Conservation (phyloP, 164 flowering plant species). For the Chloranthus sessilifolius region DNA sequence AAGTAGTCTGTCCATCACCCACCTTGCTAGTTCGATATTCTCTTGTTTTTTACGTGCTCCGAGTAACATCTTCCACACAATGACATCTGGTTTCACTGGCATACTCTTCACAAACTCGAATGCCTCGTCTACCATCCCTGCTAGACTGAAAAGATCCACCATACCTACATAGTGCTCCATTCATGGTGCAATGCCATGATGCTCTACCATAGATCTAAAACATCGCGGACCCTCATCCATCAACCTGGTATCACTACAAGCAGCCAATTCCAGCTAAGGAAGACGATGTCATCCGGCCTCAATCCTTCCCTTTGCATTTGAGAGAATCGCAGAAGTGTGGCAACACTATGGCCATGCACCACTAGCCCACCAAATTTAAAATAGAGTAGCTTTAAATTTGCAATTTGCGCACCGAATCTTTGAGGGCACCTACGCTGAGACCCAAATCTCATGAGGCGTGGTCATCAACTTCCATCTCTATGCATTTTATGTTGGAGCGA, state of each 20-base stretch:
- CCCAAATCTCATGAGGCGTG: too few species aligned
- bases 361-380: too few species aligned
- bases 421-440: too few species aligned
- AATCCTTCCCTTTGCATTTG: conserved; percentile 42
- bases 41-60: conserved; percentile 27
- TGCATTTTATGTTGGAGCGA: too few species aligned
- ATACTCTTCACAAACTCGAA: conserved; percentile 24
- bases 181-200: conserved; percentile 22
- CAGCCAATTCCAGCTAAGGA: conserved; percentile 26
- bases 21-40: conserved; percentile 10
- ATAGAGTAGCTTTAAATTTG: too few species aligned
- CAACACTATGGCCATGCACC: conserved; percentile 29
- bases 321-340: conserved; percentile 26
- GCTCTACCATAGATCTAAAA: conserved; percentile 28
- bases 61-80: conserved; percentile 26
- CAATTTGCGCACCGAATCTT: too few species aligned
- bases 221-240: conserved; percentile 33
- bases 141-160: conserved; percentile 40
- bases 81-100: conserved; percentile 27
- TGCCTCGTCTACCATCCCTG: conserved; percentile 29
- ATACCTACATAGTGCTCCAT: conserved; percentile 36
- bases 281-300: conserved; percentile 25
- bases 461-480: too few species aligned
- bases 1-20: conserved; percentile 13
- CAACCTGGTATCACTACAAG: conserved; percentile 38